phyloP scores from a whole-genome alignment of 208 protist species.

The Trypanosoma rangeli region DNA sequence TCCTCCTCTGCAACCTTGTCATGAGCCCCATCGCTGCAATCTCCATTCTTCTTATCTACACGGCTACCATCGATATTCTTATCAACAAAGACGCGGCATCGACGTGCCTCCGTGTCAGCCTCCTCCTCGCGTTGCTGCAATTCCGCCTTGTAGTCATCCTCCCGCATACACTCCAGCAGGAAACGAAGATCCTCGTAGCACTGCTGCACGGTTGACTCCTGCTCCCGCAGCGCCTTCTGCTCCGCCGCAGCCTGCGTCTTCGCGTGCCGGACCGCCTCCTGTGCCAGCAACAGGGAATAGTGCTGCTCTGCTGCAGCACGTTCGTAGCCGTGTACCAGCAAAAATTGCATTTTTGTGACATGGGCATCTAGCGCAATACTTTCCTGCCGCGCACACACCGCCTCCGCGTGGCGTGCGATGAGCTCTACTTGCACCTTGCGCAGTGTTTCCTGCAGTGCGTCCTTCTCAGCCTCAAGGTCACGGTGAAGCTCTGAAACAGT shows the following conservation, averaged over 20 bases:
- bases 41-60: not conserved
- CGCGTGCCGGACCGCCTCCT: constrained; percentile 16
- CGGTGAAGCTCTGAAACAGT: constrained; percentile 33
- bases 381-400: constrained; percentile 10
- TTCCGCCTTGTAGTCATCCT: constrained; percentile 18
- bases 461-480: constrained; percentile 29
- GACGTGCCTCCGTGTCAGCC: constrained; percentile 4
- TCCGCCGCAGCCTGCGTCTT: constrained; percentile 5
- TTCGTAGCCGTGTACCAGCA: constrained; percentile 11
- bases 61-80: not conserved
- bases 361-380: constrained; percentile 13
- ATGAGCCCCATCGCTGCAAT: not conserved
- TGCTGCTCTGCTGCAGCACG: constrained; percentile 6
- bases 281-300: constrained; percentile 13
- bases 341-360: constrained; percentile 15
- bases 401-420: constrained; percentile 11
- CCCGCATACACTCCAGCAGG: constrained; percentile 21
- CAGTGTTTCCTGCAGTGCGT: constrained; percentile 8
- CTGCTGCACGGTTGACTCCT: constrained; percentile 9
- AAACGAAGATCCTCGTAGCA: constrained; percentile 19
- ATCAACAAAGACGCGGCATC: not conserved
- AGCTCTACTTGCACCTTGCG: not conserved
- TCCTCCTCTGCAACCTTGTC: not conserved
- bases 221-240: constrained; percentile 9
- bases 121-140: constrained; percentile 4